Evolutionary conservation across 140 eudicot genomes (phyloP).

Genomic region (Bidens hawaiensis): DNA sequence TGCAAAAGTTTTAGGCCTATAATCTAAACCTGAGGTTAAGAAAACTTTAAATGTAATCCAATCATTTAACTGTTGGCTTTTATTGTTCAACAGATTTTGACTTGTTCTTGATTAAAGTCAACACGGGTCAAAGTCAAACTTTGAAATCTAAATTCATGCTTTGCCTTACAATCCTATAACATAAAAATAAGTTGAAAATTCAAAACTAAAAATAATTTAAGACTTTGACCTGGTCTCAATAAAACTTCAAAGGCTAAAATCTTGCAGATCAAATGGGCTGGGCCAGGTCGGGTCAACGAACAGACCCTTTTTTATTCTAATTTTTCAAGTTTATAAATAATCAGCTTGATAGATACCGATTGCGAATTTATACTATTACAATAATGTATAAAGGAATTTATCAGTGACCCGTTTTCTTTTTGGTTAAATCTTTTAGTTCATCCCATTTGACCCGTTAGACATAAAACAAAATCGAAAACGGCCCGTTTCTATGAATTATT

Average conservation of each 20-base stretch:
- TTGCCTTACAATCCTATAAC: background rate
- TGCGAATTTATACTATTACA: background rate
- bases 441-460: background rate
- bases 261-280: no score
- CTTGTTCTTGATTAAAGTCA: slow-evolving; percentile 15
- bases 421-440: background rate
- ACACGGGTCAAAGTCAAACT: slow-evolving; percentile 22
- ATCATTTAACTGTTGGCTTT: slow-evolving; percentile 11
- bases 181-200: background rate
- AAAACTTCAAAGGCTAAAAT: background rate
- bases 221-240: slow-evolving; percentile 14
- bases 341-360: background rate
- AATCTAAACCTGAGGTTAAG: slow-evolving; percentile 13
- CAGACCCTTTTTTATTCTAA: background rate
- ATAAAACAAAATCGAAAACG: background rate
- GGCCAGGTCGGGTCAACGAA: no score
- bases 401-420: background rate
- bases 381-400: background rate
- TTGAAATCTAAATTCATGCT: slow-evolving; percentile 11
- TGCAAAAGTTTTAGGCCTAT: slow-evolving; percentile 14
- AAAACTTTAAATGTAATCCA: slow-evolving; percentile 9
- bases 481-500: background rate
- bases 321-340: background rate
- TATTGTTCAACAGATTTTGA: slow-evolving; percentile 15
- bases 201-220: background rate